Base-by-base conservation (phyloP, 805 yeast species). In the Myxozyma vanderwaltii region DNA sequence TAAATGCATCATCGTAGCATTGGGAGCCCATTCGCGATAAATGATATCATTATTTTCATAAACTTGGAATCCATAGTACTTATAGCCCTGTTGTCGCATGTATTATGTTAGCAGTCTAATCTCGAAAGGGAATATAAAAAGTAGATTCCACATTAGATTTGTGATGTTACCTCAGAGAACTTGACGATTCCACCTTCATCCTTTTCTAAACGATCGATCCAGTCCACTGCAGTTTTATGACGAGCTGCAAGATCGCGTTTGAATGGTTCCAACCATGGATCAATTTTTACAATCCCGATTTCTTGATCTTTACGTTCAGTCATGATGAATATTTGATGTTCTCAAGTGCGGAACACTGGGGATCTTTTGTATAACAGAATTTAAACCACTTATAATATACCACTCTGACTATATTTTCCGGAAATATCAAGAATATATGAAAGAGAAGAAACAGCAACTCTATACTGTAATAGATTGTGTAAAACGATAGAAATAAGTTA, bases 11-110 rank as follows among this genome's bases (percentile, higher is more conserved):
- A 71, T 76, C 3, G 68, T 69, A 1, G 96, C 98, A 69, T 89
- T 86, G 4, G 98, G 99, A 1, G 95, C 91, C 85, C 96, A 92
- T 74, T 92, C 96, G 26, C 82, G 79, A 69, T 87, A 87, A 1
- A 75, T 72, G 51, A 91, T 82, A 5, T 81, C 79, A 61, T 83
- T 82, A 54, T 82, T 81, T 1, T 58, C 56, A 13, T 69, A 69
- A 12, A 86, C 85, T 67, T 89, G 91, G 61, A 94, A 75, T 0
- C 99, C 99, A 74, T 85, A 88, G 21, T 73, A 70, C 68, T 84
- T 78, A 72, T 89, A 92, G 4, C 96, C 85, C 61, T 85, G 29
- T 23, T 15, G 29, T 15, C 19, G 17, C 13, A 36, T 36, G n/a
- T n/a, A n/a, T n/a, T n/a, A n/a, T 21, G 15, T 38, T 6, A n/a